Base-by-base conservation (phyloP, 2,329 filamentous ascomycete genomes). In the Botrytis byssoidea region DNA sequence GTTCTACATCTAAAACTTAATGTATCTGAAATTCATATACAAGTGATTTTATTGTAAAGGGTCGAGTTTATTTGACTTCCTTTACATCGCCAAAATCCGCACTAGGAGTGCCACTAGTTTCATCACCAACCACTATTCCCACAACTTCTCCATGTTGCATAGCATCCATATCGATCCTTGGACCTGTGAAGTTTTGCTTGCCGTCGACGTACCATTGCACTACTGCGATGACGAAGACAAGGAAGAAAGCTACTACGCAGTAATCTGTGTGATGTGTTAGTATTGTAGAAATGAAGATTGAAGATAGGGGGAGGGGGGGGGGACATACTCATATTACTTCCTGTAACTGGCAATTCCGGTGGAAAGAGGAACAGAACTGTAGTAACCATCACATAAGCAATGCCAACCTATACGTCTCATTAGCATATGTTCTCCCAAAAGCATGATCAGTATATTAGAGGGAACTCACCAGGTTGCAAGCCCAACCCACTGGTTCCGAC, bases 301-400 rank as follows among this genome's bases (percentile, higher is more conserved):
- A 20, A 46, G 9, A 32, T 8, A 32, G 32, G 32, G 35, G 35
- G 35, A 6, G 12, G 6, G 32, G 18, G 22, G 14, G 20, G 10
- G 16, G 10, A 72, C 70, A 9, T 72, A 87, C 87, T 91, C 89
- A 91, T 91, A 81, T 86, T 90, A 75, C 83, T 87, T 29, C 85
- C 86, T 0, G 87, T 87, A 2, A 88, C 87, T 2, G 87, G 88
- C 7, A 89, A 79, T 0, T 83, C 85, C 0, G 89, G 89, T 3
- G 89, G 89, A 77, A 91, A 90, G 55, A 91, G 82, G 81, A 91
- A 91, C 1, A 91, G 83, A 1, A 91, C 85, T 0, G 88, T 90
- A 0, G 89, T 91, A 9, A 91, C 81, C 22, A 86, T 82, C 1
- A 88, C 86, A 76, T 90, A 91, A 0, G 82, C 83, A 46, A 91